Base-by-base conservation (phyloP, 2,329 filamentous ascomycete genomes). In the Fusarium neocosmosporiellum region DNA sequence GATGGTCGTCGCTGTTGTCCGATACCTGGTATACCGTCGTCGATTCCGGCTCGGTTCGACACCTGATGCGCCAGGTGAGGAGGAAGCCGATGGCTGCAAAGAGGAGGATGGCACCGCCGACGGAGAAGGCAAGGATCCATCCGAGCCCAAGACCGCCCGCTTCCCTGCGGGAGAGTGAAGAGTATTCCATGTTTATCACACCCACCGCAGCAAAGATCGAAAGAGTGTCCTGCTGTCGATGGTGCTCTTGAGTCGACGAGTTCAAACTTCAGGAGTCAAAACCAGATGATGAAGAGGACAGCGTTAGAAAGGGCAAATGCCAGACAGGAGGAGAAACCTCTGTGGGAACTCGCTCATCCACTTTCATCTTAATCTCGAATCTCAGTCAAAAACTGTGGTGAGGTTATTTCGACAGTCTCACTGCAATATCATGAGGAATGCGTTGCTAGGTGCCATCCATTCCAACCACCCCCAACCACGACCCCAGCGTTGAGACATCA, bases 51-150 rank as follows among this genome's bases (percentile, higher is more conserved):
- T 71, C 39, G 36, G 69, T 55, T 39, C 76, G 77, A 27, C 65
- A 63, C 69, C 78, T 79, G 64, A 83, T 69, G 24, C 76, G 70
- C 78, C 83, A 84, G 7, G 85, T 75, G 53, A 87, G 82, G 27
- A 87, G 65, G 29, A 86, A 78, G 1, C 84, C 85, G 8, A 88
- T 65, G 9, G 74, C 78, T 2, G 82, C 78, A 74, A 87, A 86
- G 16, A 88, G 66, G 8, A 87, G 61, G 3, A 86, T 74, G 18
- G 85, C 84, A n/a, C 86, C 86, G 34, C 83, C 83, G 29, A 90
- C 71, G 14, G 84, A 84, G 62, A 89, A 85, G 62, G 82, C 82
- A 36, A 88, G 79, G 18, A 86, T 69, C 78, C 80, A 82, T n/a
- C 81, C 81, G 14, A 84, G 65, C 10, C 79, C 78, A 37, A 84